Evolutionary conservation across 2,329 filamentous ascomycete species (phyloP).

Genomic region (Emmonsiellopsis sp.): DNA sequence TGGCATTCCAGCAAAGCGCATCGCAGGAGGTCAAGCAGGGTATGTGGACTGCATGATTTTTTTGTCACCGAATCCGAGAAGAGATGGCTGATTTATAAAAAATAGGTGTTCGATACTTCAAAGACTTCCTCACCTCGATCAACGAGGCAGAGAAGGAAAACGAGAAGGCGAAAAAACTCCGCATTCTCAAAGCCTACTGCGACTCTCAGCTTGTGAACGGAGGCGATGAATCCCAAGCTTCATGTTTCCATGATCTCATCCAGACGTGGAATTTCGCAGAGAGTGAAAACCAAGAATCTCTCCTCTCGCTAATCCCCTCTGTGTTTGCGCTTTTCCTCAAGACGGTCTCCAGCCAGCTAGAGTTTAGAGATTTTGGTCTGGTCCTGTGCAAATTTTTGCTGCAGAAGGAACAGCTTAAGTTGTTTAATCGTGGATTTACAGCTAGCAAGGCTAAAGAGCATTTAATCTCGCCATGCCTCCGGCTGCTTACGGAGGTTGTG

Average conservation of each 20-base stretch:
- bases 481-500: constrained; percentile 76
- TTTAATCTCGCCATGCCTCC: constrained; percentile 78
- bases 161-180: constrained; percentile 31
- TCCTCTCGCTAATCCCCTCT: constrained; percentile 72
- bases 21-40: constrained; percentile 45
- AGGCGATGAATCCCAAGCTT: constrained; percentile 42
- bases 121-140: constrained; percentile 35
- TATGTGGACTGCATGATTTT: constrained; percentile 37
- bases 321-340: constrained; percentile 74
- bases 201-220: constrained; percentile 45
- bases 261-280: constrained; percentile 81
- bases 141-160: constrained; percentile 25
- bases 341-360: constrained; percentile 62
- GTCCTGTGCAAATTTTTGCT: constrained; percentile 74
- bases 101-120: constrained; percentile 36
- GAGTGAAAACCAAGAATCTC: constrained; percentile 67
- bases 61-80: not conserved
- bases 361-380: constrained; percentile 66
- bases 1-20: constrained; percentile 63
- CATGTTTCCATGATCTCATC: constrained; percentile 70
- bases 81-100: not conserved
- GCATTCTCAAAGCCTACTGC: constrained; percentile 38
- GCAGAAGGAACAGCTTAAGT: constrained; percentile 69
- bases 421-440: constrained; percentile 69
- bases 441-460: constrained; percentile 76